Percentiles rank a stretch among this genome's conserved stretches.
phyloP scores from a whole-genome alignment of 2,329 filamentous ascomycete species.

The Calonectria multiphialidica region DNA sequence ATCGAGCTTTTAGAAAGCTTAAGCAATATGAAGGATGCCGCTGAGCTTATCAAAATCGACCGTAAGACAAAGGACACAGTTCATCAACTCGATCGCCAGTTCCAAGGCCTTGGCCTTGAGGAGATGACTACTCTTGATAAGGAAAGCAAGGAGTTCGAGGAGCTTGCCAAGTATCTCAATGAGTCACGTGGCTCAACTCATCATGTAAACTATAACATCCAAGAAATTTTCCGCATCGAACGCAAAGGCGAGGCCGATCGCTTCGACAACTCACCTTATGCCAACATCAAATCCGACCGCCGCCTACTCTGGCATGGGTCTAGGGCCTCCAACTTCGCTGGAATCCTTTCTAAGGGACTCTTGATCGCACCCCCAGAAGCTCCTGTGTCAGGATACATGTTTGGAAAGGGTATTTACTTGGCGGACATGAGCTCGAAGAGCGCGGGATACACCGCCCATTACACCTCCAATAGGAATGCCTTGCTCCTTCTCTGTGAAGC shows the following conservation, averaged over 20 bases:
- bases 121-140: constrained; percentile 80
- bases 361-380: constrained; percentile 91
- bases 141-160: constrained; percentile 70
- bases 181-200: constrained; percentile 78
- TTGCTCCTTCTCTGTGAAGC: constrained; percentile 88
- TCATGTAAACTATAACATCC: constrained; percentile 67
- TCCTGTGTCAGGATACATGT: constrained; percentile 86
- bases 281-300: constrained; percentile 71
- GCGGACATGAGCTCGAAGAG: constrained; percentile 89
- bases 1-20: constrained; percentile 84
- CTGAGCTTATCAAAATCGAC: constrained; percentile 79
- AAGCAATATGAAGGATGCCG: constrained; percentile 87
- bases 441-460: constrained; percentile 78
- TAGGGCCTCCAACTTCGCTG: constrained; percentile 85
- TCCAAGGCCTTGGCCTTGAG: constrained; percentile 75
- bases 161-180: constrained; percentile 76
- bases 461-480: constrained; percentile 74
- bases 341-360: constrained; percentile 88
- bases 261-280: constrained; percentile 69
- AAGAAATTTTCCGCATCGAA: constrained; percentile 87
- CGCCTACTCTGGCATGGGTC: constrained; percentile 91
- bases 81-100: constrained; percentile 79
- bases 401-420: constrained; percentile 90
- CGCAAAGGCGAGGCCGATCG: constrained; percentile 78
- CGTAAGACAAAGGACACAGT: constrained; percentile 62